Evolutionary conservation across 768 basidiomycete species (phyloP).

Genomic region (Boletus rubescentipes): DNA sequence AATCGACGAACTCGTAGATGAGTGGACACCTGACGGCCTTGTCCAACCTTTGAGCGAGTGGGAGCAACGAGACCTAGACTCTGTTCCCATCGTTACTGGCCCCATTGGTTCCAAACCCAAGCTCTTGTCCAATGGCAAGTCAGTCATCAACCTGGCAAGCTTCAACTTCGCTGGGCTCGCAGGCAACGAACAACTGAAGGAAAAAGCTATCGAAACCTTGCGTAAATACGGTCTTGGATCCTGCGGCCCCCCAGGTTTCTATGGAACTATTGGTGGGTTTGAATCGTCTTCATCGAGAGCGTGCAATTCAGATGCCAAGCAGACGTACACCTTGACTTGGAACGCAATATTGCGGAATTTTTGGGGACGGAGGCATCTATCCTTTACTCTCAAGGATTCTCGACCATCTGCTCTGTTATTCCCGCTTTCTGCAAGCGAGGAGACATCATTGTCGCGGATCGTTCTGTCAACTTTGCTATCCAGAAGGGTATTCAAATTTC

Average conservation of each 20-base stretch:
- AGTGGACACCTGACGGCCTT: slow-evolving; percentile 90
- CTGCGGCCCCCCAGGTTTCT: slow-evolving; percentile 97
- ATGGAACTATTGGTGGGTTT: slow-evolving; percentile 85
- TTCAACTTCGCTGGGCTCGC: slow-evolving; percentile 91
- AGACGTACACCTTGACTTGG: slow-evolving; percentile 93
- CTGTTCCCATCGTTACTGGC: slow-evolving; percentile 77
- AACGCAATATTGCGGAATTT: slow-evolving; percentile 88
- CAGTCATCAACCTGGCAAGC: slow-evolving; percentile 81
- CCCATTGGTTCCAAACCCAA: slow-evolving; percentile 83
- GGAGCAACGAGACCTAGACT: slow-evolving; percentile 68
- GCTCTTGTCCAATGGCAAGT: slow-evolving; percentile 67
- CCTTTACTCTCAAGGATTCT: slow-evolving; percentile 92
- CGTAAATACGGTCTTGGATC: slow-evolving; percentile 90
- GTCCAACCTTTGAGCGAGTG: slow-evolving; percentile 55
- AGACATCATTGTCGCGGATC: slow-evolving; percentile 97
- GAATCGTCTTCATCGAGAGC: background rate
- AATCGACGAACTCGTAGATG: slow-evolving; percentile 93
- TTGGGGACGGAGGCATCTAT: slow-evolving; percentile 87
- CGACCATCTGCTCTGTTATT: slow-evolving; percentile 90
- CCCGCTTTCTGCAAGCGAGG: slow-evolving; percentile 98
- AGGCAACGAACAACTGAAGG: slow-evolving; percentile 84
- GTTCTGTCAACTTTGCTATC: slow-evolving; percentile 93
- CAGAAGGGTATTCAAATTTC: slow-evolving; percentile 96
- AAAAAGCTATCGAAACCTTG: slow-evolving; percentile 79
- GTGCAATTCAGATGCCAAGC: slow-evolving; percentile 6